Conservation (phyloP, 805 yeast genomes). For the Komagataella pseudopastoris region DNA sequence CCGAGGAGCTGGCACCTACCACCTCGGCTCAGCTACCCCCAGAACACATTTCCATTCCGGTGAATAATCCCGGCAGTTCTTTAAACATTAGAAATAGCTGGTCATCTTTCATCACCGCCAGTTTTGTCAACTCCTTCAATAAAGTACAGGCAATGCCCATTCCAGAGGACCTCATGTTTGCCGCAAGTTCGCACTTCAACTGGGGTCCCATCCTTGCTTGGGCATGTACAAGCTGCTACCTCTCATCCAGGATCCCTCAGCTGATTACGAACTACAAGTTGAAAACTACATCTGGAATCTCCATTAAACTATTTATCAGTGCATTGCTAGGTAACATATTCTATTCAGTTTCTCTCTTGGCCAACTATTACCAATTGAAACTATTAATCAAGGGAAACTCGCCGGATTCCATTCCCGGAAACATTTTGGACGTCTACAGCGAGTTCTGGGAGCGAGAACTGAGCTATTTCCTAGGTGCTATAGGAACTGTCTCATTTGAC, state of each 20-base stretch:
- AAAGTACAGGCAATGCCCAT: not conserved
- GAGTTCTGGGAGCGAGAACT: slow-evolving; percentile 26
- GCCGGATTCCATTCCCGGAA: not conserved
- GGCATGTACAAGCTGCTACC: slow-evolving; percentile 35
- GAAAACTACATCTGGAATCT: slow-evolving; percentile 36
- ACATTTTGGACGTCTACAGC: slow-evolving; percentile 5
- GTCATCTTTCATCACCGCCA: not conserved
- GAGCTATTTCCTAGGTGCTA: slow-evolving; percentile 33
- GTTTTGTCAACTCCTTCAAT: not conserved
- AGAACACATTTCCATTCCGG: not conserved
- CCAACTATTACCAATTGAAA: slow-evolving; percentile 25
- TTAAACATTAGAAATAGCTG: not conserved
- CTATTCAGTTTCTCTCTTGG: slow-evolving; percentile 32
- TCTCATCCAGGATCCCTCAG: slow-evolving; percentile 39
- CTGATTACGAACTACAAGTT: slow-evolving; percentile 29
- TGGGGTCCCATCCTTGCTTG: slow-evolving; percentile 28
- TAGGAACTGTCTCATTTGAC: slow-evolving; percentile 40
- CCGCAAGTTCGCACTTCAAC: not conserved
- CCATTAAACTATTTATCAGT: slow-evolving; percentile 31
- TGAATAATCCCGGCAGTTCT: not conserved
- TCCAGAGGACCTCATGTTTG: not conserved
- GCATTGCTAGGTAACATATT: slow-evolving; percentile 37
- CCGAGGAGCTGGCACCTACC: not conserved
- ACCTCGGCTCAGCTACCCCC: not conserved
- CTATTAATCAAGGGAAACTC: slow-evolving; percentile 14